These are phyloP conservation scores for Chrysochromulina parva DNA, from an alignment of 78 protist genomes.

Conservation along the genomic window DNA sequence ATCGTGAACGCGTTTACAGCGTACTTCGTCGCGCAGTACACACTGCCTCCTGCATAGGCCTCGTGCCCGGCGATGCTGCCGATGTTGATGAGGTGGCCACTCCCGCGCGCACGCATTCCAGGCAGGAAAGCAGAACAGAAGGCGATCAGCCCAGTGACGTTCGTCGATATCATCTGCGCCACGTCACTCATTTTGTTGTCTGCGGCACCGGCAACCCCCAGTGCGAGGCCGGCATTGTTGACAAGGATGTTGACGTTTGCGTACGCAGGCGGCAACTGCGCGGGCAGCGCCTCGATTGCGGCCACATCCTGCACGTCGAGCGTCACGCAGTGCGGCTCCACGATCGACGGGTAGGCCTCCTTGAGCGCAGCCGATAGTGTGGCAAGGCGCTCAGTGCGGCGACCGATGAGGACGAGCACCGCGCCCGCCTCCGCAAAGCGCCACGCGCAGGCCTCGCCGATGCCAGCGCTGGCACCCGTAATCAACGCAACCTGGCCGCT, in stretches of 20 bases:
- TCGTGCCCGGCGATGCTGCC: conserved; percentile 67
- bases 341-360: no score
- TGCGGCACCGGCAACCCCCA: background rate
- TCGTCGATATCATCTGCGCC: conserved; percentile 38
- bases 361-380: conserved; percentile 5
- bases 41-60: conserved; percentile 61
- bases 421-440: conserved; percentile 57
- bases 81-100: conserved; percentile 70
- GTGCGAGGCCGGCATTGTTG: conserved; percentile 71
- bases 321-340: background rate
- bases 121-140: conserved; percentile 46
- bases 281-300: conserved; percentile 41
- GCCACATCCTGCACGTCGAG: conserved; percentile 54
- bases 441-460: conserved; percentile 66
- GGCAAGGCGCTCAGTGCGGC: conserved; percentile 64
- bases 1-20: conserved; percentile 73
- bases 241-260: conserved; percentile 50
- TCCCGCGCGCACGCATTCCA: conserved; percentile 47
- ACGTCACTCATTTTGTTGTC: background rate
- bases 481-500: background rate
- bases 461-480: conserved; percentile 75
- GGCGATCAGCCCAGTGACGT: conserved; percentile 63
- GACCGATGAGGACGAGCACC: conserved; percentile 59
- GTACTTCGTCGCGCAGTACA: conserved; percentile 75
- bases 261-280: conserved; percentile 46